These are phyloP conservation scores for Guyanaporus albipodus DNA, from an alignment of 768 basidiomycete species.

Conservation along the genomic window DNA sequence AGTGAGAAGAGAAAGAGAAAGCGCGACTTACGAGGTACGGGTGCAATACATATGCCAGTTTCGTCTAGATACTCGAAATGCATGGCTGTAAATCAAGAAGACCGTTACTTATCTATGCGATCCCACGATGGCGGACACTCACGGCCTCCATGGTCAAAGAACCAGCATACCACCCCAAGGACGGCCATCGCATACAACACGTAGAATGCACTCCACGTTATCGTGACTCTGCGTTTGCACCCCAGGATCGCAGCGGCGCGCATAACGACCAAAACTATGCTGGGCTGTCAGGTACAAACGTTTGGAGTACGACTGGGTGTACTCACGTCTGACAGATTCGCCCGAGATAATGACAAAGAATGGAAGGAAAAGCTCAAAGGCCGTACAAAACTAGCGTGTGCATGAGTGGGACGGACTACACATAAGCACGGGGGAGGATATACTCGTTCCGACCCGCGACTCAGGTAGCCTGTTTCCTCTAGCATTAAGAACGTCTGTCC, in stretches of 20 bases:
- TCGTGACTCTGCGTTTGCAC: conserved; percentile 1
- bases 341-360: conserved; percentile 10
- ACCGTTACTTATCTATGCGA: neutral
- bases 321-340: conserved; percentile 24
- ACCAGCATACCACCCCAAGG: neutral
- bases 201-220: conserved; percentile 4
- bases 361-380: neutral
- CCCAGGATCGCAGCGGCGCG: conserved; percentile 25
- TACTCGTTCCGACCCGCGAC: conserved; percentile 14
- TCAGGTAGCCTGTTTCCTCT: conserved; percentile 21
- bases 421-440: neutral
- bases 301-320: neutral
- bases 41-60: conserved; percentile 10
- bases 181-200: conserved; percentile 1
- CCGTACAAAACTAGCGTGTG: conserved; percentile 14
- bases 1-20: neutral
- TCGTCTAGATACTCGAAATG: conserved; percentile 8
- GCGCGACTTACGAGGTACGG: conserved; percentile 7
- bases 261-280: conserved; percentile 22
- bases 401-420: neutral
- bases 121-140: neutral
- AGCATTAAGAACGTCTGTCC: conserved; percentile 21
- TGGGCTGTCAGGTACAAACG: neutral
- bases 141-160: neutral
- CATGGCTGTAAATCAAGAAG: neutral